Conservation (phyloP, 768 basidiomycete species). For the Suillus decipiens region DNA sequence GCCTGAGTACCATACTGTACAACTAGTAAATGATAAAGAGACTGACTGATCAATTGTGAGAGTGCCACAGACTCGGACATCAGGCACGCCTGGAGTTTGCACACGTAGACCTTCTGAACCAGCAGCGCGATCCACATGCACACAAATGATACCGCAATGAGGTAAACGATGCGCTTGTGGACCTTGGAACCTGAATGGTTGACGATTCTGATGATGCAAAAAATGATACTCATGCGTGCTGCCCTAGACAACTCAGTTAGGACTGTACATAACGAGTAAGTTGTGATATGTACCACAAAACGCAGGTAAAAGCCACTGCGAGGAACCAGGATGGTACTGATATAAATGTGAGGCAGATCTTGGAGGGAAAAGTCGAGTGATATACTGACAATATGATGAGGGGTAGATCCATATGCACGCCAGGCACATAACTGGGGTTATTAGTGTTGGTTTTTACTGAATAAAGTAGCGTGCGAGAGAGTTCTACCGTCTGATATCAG, state of each 20-base stretch:
- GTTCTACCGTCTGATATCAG: constrained; percentile 15
- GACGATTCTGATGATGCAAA: constrained; percentile 24
- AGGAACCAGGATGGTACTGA: constrained; percentile 18
- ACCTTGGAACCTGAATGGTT: constrained; percentile 16
- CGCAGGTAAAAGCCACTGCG: constrained; percentile 18
- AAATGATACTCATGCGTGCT: constrained; percentile 26
- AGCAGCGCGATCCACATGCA: constrained; percentile 15
- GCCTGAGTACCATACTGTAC: not conserved
- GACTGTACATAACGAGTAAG: not conserved
- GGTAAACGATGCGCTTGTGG: constrained; percentile 10
- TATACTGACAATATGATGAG: constrained; percentile 10
- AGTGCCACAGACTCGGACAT: constrained; percentile 12
- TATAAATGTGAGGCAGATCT: constrained; percentile 3
- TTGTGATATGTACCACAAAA: constrained; percentile 19
- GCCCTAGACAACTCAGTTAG: constrained; percentile 17
- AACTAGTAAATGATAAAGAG: not conserved
- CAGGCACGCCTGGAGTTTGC: constrained; percentile 13
- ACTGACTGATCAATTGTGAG: constrained; percentile 25
- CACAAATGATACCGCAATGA: constrained; percentile 19
- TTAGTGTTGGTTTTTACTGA: not conserved
- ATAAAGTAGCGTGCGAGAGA: not conserved
- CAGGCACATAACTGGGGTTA: constrained; percentile 14
- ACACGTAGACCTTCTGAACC: constrained; percentile 15
- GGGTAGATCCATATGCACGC: constrained; percentile 10
- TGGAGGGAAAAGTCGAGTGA: not conserved